phyloP scores from a whole-genome alignment of 306 rosid genomes.

The Amphicarpaea edgeworthii region DNA sequence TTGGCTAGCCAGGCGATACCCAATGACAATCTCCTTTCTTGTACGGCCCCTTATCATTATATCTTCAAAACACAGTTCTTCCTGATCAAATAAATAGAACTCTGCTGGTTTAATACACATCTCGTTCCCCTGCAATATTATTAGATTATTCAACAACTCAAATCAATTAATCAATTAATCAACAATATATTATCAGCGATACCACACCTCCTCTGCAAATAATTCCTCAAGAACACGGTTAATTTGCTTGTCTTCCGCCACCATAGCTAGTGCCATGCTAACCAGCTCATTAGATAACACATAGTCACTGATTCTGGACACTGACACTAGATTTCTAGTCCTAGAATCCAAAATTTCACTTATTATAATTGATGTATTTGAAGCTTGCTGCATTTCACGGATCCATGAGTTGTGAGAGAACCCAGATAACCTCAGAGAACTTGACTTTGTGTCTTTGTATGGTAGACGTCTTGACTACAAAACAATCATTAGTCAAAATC shows the following conservation, averaged over 20 bases:
- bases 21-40: slow-evolving; percentile 86
- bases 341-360: slow-evolving; percentile 98
- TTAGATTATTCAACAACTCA: no score
- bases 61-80: slow-evolving; percentile 85
- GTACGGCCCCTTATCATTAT: slow-evolving; percentile 88
- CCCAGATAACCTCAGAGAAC: slow-evolving; percentile 73
- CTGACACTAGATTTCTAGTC: slow-evolving; percentile 98
- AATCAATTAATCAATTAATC: no score
- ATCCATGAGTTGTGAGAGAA: slow-evolving; percentile 97
- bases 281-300: slow-evolving; percentile 95
- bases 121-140: slow-evolving; percentile 97
- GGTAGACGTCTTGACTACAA: slow-evolving; percentile 93
- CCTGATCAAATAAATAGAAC: slow-evolving; percentile 90
- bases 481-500: background rate
- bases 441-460: slow-evolving; percentile 69
- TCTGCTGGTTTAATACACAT: slow-evolving; percentile 94
- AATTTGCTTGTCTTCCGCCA: slow-evolving; percentile 98
- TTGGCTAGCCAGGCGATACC: slow-evolving; percentile 69
- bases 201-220: slow-evolving; percentile 95
- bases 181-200: no score
- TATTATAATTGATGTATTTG: slow-evolving; percentile 89
- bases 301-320: slow-evolving; percentile 95
- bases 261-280: slow-evolving; percentile 99
- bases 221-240: slow-evolving; percentile 99
- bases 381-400: slow-evolving; percentile 97